Percentiles rank a stretch among this genome's conserved stretches.
Evolutionary conservation across 2,329 filamentous ascomycete genomes (phyloP).

Genomic region (Aspergillus sp.): DNA sequence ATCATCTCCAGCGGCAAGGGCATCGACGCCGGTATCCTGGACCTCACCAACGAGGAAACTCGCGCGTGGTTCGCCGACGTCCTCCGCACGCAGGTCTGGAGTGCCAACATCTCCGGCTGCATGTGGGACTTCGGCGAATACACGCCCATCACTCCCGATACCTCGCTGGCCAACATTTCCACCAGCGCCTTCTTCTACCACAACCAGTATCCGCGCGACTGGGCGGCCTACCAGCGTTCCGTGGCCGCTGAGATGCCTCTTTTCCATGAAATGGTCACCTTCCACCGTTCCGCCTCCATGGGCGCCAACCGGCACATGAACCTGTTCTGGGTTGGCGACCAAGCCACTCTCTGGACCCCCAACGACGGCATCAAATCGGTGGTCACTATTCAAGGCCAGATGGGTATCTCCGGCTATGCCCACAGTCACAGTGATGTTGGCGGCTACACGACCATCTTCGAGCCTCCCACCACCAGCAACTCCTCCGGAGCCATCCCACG

Average conservation of each 20-base stretch:
- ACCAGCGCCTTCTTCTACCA: slow-evolving; percentile 14
- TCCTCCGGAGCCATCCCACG: slow-evolving; percentile 36
- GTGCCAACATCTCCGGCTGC: slow-evolving; percentile 34
- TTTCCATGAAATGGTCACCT: too few relatives aligned
- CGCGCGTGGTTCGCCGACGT: slow-evolving; percentile 38
- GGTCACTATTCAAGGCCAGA: slow-evolving; percentile 6
- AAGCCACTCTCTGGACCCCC: too few relatives aligned
- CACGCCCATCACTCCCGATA: slow-evolving; percentile 30
- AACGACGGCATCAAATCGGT: too few relatives aligned
- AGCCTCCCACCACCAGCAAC: slow-evolving; percentile 8
- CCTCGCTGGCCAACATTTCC: slow-evolving; percentile 31
- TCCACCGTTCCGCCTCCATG: too few relatives aligned
- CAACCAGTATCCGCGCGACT: too few relatives aligned
- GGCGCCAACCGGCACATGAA: too few relatives aligned
- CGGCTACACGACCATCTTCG: slow-evolving; percentile 39
- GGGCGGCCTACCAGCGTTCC: too few relatives aligned
- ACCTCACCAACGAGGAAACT: slow-evolving; percentile 38
- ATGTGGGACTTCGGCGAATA: slow-evolving; percentile 45
- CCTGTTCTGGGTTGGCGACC: too few relatives aligned
- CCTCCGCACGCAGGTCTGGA: slow-evolving; percentile 21
- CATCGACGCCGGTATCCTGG: slow-evolving; percentile 40
- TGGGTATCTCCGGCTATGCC: slow-evolving; percentile 40
- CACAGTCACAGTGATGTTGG: slow-evolving; percentile 41
- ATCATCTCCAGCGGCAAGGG: slow-evolving; percentile 41
- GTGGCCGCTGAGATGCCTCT: too few relatives aligned